These are phyloP conservation scores for Euphrasia arctica DNA, from an alignment of 305 asterid species.

Conservation along the genomic window DNA sequence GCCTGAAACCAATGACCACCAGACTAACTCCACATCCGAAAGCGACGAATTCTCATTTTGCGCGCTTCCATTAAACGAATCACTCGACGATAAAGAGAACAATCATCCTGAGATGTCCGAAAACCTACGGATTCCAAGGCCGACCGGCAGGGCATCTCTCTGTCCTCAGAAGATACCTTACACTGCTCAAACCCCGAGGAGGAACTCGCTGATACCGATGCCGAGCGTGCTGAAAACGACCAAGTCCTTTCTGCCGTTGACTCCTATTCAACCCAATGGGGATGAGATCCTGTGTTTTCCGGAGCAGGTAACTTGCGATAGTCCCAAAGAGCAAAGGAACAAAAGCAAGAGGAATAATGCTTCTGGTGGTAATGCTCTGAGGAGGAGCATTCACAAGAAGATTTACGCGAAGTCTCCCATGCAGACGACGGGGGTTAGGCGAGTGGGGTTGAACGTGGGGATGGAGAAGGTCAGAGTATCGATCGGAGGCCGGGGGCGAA, in stretches of 20 bases:
- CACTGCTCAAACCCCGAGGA: constrained; percentile 43
- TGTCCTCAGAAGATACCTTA: constrained; percentile 45
- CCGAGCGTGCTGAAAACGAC: constrained; percentile 41
- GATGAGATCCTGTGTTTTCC: constrained; percentile 41
- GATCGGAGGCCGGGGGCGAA: constrained; percentile 74
- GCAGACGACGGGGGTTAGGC: constrained; percentile 52
- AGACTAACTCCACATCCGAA: constrained; percentile 36
- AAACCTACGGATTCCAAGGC: constrained; percentile 47
- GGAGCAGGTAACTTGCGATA: constrained; percentile 44
- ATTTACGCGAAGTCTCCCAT: constrained; percentile 58
- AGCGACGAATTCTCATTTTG: constrained; percentile 45
- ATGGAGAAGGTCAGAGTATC: constrained; percentile 87
- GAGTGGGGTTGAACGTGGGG: constrained; percentile 83
- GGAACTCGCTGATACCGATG: constrained; percentile 73
- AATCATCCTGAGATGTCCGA: constrained; percentile 56
- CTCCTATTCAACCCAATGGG: constrained; percentile 43
- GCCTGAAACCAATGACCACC: constrained; percentile 24
- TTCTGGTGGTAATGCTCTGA: constrained; percentile 41
- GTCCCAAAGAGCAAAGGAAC: constrained; percentile 56
- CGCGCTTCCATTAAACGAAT: constrained; percentile 36
- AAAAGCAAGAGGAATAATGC: constrained; percentile 40
- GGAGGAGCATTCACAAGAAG: constrained; percentile 75
- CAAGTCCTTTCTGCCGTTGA: constrained; percentile 44
- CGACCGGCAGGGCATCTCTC: constrained; percentile 65
- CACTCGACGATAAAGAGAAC: constrained; percentile 64